Base-by-base conservation (phyloP, 345 rosid genomes). In the Firmiana major region DNA sequence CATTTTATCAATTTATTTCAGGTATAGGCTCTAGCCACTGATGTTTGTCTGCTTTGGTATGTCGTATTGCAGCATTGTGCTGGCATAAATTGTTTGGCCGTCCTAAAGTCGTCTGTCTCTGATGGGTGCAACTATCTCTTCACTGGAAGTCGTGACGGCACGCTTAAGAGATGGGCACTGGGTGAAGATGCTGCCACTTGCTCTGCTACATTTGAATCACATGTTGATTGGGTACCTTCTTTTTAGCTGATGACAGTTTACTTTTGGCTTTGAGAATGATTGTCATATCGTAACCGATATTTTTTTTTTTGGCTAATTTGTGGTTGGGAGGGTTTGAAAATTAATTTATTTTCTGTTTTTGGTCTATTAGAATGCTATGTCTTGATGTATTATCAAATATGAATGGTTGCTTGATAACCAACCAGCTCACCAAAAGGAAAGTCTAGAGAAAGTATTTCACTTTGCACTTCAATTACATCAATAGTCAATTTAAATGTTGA, bases 131-230 rank as follows among this genome's bases (percentile, higher is more conserved):
- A 88, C 79, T 86, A 83, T 86, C 92, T 97, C 57, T 97, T 89
- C 84, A 92, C 98, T 12, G 99, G 99, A 77, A 97, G 99, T 80
- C 99, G 99, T 79, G 99, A 97, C 87, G 98, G 99, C 63, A 97
- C 94, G 8, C 83, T 97, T 82, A 97, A 94, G 91, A 89, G 98
- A 84, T 97, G 99, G 99, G 77, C 84, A 31, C 81, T 97, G 81
- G 88, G 83, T 9, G 96, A 90, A 62, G 90, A 88, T 82, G 66
- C 90, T 16, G 85, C 96, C 43, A 83, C 89, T 60, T 91, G 97
- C 84, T 90, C 97, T 31, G 97, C 99, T 66, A 97, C 98, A 55
- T 97, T 91, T 84, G 99, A 97, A 84, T 97, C 99, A 21, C 99
- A 97, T 86, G 97, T 94, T 72, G 99, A 97, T 86, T 97, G 99